phyloP scores from a whole-genome alignment of 2,329 filamentous ascomycete genomes.

The Clonostachys byssicola region DNA sequence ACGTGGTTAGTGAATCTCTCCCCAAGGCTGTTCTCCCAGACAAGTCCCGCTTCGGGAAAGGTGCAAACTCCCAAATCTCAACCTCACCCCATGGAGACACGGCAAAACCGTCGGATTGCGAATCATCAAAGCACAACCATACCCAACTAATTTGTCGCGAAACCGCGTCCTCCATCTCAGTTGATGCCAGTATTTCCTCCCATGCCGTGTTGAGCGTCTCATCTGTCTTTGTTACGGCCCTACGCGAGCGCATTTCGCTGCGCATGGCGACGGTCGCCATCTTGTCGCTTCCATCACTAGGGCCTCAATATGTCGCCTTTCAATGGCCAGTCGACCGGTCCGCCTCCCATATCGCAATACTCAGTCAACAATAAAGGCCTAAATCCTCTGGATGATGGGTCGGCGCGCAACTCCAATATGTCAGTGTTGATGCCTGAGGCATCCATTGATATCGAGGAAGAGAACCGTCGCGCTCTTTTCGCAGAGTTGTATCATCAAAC shows the following conservation, averaged over 20 bases:
- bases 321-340: constrained; percentile 64
- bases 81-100: constrained; percentile 53
- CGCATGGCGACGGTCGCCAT: constrained; percentile 53
- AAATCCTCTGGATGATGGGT: constrained; percentile 58
- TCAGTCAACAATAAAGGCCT: constrained; percentile 43
- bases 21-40: constrained; percentile 6
- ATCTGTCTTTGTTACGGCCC: constrained; percentile 39
- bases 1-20: not conserved
- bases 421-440: constrained; percentile 42
- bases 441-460: constrained; percentile 58
- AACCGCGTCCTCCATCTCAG: constrained; percentile 41
- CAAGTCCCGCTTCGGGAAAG: constrained; percentile 34
- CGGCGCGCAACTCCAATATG: constrained; percentile 35
- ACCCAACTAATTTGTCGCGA: constrained; percentile 30
- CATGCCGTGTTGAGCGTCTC: constrained; percentile 43
- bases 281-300: constrained; percentile 42
- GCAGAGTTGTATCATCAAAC: constrained; percentile 72
- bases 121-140: constrained; percentile 47
- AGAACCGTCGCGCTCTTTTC: constrained; percentile 70
- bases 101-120: constrained; percentile 41
- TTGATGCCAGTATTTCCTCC: constrained; percentile 44
- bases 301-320: constrained; percentile 60
- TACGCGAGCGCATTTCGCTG: constrained; percentile 46
- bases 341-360: constrained; percentile 48
- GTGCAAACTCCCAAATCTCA: constrained; percentile 25